Percentiles rank a stretch among this genome's conserved stretches.
These are phyloP conservation scores for Bombardia bombarda DNA, from an alignment of 495 filamentous ascomycete species.

Conservation along the genomic window DNA sequence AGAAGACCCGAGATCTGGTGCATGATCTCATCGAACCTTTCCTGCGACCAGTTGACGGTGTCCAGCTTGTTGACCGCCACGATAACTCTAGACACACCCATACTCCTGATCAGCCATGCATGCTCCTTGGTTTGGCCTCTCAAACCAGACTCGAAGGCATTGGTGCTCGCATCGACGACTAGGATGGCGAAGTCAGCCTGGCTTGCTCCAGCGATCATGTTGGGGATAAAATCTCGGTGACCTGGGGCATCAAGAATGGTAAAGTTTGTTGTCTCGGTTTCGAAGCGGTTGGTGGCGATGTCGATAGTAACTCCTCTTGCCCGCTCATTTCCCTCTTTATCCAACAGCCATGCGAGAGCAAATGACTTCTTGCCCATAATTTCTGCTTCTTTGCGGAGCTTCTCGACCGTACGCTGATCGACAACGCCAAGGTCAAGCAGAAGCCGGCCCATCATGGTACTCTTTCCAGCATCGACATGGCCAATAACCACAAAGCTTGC, in stretches of 20 bases:
- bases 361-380: slow-evolving; percentile 93
- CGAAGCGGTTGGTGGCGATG: slow-evolving; percentile 88
- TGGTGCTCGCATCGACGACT: slow-evolving; percentile 81
- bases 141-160: slow-evolving; percentile 87
- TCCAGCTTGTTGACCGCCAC: slow-evolving; percentile 96
- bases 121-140: slow-evolving; percentile 95
- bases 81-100: slow-evolving; percentile 81
- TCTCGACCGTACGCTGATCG: slow-evolving; percentile 78
- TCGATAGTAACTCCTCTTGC: slow-evolving; percentile 92
- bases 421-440: slow-evolving; percentile 82
- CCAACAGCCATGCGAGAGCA: slow-evolving; percentile 91
- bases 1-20: slow-evolving; percentile 80
- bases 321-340: slow-evolving; percentile 82
- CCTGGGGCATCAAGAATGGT: slow-evolving; percentile 95
- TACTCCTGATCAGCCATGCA: slow-evolving; percentile 78
- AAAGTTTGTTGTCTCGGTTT: slow-evolving; percentile 76
- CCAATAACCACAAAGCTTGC: slow-evolving; percentile 97
- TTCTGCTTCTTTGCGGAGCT: slow-evolving; percentile 79
- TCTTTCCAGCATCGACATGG: slow-evolving; percentile 96
- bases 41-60: slow-evolving; percentile 67
- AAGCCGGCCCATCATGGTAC: slow-evolving; percentile 93
- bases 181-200: slow-evolving; percentile 96
- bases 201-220: slow-evolving; percentile 95
- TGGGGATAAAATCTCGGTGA: slow-evolving; percentile 92
- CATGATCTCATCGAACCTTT: slow-evolving; percentile 75